Conservation (phyloP, 352 stramenopile species). For the Pythium rhizo-oryzae region DNA sequence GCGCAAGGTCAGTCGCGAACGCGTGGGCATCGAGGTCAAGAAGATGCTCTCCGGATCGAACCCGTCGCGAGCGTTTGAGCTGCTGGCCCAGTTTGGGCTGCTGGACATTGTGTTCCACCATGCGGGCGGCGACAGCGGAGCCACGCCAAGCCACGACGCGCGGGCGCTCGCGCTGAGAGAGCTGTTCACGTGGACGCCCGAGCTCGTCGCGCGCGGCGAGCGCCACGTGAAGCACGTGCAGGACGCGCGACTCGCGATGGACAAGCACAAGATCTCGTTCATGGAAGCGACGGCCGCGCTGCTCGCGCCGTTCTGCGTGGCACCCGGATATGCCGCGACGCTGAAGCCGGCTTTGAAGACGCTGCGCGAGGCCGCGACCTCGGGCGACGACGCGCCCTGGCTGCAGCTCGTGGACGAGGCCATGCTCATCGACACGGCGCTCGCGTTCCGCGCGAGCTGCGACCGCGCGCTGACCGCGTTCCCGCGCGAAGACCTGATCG, state of each 20-base stretch:
- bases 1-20: conserved; percentile 88
- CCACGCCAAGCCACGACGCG: neutral
- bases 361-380: conserved; percentile 24
- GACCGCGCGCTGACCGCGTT: conserved; percentile 33
- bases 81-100: conserved; percentile 62
- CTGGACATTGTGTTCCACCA: conserved; percentile 76
- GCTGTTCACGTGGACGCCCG: conserved; percentile 24
- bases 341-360: conserved; percentile 10
- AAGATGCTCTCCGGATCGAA: conserved; percentile 78
- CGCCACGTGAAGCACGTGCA: conserved; percentile 53
- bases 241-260: conserved; percentile 39
- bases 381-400: conserved; percentile 10
- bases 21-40: conserved; percentile 87
- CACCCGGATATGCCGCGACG: conserved; percentile 3
- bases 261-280: conserved; percentile 55
- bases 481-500: conserved; percentile 49
- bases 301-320: conserved; percentile 55
- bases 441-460: conserved; percentile 37
- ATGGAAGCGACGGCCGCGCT: conserved; percentile 57
- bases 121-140: neutral
- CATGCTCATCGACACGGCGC: conserved; percentile 42
- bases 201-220: conserved; percentile 32
- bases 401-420: conserved; percentile 27
- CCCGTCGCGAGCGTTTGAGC: conserved; percentile 53
- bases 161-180: conserved; percentile 3